Percentiles rank a stretch among this genome's conserved stretches.
Conservation (phyloP, 2,329 filamentous ascomycete species). For the Didymella lethalis region DNA sequence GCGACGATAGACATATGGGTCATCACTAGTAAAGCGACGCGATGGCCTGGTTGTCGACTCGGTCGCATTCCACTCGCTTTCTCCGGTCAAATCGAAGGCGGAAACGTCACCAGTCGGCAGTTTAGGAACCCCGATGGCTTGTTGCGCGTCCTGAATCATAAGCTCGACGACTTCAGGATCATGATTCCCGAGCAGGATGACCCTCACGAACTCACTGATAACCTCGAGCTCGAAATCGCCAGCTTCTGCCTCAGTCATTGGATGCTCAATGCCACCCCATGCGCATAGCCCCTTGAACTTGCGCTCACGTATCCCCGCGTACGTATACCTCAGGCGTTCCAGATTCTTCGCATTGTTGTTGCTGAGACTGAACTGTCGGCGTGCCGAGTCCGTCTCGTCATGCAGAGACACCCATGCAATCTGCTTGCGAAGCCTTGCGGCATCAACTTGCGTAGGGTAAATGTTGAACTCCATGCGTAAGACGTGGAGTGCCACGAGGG, state of each 20-base stretch:
- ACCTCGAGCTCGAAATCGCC: conserved; percentile 38
- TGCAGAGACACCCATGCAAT: conserved; percentile 42
- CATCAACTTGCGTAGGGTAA: conserved; percentile 32
- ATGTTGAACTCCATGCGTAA: conserved; percentile 38
- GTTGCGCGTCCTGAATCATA: conserved; percentile 41
- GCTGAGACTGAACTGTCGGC: conserved; percentile 27
- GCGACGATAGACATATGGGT: neutral
- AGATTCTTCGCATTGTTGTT: conserved; percentile 27
- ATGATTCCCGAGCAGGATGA: conserved; percentile 35
- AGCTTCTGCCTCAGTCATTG: conserved; percentile 25
- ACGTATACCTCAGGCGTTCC: conserved; percentile 18
- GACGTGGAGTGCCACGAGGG: conserved; percentile 46
- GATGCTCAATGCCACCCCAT: neutral
- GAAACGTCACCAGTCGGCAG: conserved; percentile 42
- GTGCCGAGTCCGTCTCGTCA: conserved; percentile 8
- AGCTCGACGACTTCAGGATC: conserved; percentile 37
- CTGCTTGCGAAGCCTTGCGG: conserved; percentile 34
- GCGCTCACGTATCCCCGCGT: conserved; percentile 29
- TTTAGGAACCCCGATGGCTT: conserved; percentile 35
- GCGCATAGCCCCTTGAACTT: conserved; percentile 30
- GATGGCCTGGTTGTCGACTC: neutral
- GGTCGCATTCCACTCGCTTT: neutral
- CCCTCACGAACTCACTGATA: conserved; percentile 45
- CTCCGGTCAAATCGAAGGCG: conserved; percentile 1
- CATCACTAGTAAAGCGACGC: neutral